Percentiles rank a stretch among this genome's conserved stretches.
phyloP scores from a whole-genome alignment of 768 basidiomycete species.

The Amanita thiersii region DNA sequence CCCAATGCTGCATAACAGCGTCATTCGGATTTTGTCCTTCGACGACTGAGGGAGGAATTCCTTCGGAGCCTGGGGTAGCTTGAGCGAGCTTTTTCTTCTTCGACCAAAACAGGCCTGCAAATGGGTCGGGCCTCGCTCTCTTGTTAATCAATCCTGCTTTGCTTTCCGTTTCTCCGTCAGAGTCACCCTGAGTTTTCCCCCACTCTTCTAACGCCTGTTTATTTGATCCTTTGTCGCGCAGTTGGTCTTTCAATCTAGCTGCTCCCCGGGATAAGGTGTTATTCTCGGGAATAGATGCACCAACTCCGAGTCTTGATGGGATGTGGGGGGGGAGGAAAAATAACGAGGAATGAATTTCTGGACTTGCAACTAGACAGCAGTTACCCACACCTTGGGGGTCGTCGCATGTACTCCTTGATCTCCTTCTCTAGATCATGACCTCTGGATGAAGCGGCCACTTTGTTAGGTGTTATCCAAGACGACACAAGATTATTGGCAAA shows the following conservation, averaged over 20 bases:
- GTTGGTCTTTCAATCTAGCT: constrained; percentile 53
- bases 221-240: constrained; percentile 29
- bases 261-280: constrained; percentile 40
- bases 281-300: constrained; percentile 49
- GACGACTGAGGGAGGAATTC: too few species aligned
- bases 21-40: too few species aligned
- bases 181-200: constrained; percentile 20
- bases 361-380: constrained; percentile 3
- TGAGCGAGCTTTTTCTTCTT: constrained; percentile 28
- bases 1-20: too few species aligned
- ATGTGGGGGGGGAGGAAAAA: too few species aligned
- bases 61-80: too few species aligned
- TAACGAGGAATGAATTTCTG: constrained; percentile 9
- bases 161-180: constrained; percentile 51
- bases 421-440: constrained; percentile 39
- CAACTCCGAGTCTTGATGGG: constrained; percentile 81
- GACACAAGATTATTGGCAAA: constrained; percentile 65
- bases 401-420: constrained; percentile 58
- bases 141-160: constrained; percentile 51
- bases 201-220: constrained; percentile 40
- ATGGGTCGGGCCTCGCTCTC: constrained; percentile 53
- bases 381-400: constrained; percentile 56
- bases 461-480: constrained; percentile 67
- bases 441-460: constrained; percentile 25
- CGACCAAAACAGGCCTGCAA: constrained; percentile 36